These are phyloP conservation scores for Heracleum sosnowskyi DNA, from an alignment of 129 eudicot species.

Conservation along the genomic window DNA sequence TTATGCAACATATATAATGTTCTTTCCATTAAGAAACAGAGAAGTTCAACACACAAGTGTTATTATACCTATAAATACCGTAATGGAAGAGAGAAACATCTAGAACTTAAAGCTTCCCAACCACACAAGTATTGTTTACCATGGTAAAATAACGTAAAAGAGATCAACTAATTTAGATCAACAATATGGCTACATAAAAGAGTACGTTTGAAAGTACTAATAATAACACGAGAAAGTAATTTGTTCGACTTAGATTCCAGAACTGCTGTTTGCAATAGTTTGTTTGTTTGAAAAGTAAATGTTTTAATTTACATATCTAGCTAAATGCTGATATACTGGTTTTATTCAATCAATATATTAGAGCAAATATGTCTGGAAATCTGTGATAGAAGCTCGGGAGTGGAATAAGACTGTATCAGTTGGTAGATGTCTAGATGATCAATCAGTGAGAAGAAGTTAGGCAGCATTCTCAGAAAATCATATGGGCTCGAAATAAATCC, in stretches of 20 bases:
- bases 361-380: background rate
- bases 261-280: background rate
- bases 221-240: too few species aligned
- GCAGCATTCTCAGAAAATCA: background rate
- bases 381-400: background rate
- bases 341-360: background rate
- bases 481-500: background rate
- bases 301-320: background rate
- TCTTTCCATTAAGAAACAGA: background rate
- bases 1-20: background rate
- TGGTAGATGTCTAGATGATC: too few species aligned
- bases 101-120: background rate
- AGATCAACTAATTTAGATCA: background rate
- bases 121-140: background rate
- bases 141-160: background rate
- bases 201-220: background rate
- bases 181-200: background rate
- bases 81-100: background rate
- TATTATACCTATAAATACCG: background rate
- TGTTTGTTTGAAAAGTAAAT: background rate
- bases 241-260: background rate
- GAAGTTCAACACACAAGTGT: background rate
- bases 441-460: too few species aligned
- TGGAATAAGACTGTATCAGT: background rate
- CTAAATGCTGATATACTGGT: background rate